These are phyloP conservation scores for Cystobasidium slooffiae DNA, from an alignment of 1,284 basidiomycete genomes.

Conservation along the genomic window DNA sequence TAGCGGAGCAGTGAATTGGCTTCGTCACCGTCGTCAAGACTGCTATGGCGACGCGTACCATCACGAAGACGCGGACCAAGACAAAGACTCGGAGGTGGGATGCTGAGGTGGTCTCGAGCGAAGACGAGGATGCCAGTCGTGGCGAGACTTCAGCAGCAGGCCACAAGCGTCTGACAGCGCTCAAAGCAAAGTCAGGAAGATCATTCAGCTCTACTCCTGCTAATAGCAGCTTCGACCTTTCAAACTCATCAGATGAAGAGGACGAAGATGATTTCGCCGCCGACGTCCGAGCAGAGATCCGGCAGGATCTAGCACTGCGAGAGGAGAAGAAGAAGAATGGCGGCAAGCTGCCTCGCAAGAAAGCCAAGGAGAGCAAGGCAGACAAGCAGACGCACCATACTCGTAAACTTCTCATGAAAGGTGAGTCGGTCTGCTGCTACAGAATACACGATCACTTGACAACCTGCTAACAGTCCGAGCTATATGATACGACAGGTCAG, in stretches of 20 bases:
- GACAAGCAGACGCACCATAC: slow-evolving; percentile 35
- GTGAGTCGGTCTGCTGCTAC: neutral
- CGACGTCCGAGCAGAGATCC: slow-evolving; percentile 27
- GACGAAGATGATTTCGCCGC: slow-evolving; percentile 30
- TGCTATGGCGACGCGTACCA: slow-evolving; percentile 26
- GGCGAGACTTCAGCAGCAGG: slow-evolving; percentile 2
- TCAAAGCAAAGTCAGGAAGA: neutral
- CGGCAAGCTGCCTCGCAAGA: slow-evolving; percentile 17
- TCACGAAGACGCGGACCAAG: slow-evolving; percentile 36
- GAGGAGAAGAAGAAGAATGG: slow-evolving; percentile 23
- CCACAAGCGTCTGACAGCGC: neutral
- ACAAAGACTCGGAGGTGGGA: neutral
- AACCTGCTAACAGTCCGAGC: neutral
- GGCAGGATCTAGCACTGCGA: slow-evolving; percentile 12
- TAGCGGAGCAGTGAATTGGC: no score
- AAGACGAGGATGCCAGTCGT: slow-evolving; percentile 3
- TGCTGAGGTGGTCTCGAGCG: slow-evolving; percentile 10
- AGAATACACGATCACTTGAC: neutral
- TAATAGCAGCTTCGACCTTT: slow-evolving; percentile 17
- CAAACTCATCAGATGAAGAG: slow-evolving; percentile 9
- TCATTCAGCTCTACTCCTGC: slow-evolving; percentile 8
- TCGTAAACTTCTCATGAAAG: slow-evolving; percentile 10
- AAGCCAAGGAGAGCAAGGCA: slow-evolving; percentile 18
- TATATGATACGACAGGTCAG: slow-evolving; percentile 9
- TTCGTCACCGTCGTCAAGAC: no score